Percentiles rank a stretch among this genome's conserved stretches.
Conservation (phyloP, 2,329 filamentous ascomycete genomes). For the Trichoderma atroviride region DNA sequence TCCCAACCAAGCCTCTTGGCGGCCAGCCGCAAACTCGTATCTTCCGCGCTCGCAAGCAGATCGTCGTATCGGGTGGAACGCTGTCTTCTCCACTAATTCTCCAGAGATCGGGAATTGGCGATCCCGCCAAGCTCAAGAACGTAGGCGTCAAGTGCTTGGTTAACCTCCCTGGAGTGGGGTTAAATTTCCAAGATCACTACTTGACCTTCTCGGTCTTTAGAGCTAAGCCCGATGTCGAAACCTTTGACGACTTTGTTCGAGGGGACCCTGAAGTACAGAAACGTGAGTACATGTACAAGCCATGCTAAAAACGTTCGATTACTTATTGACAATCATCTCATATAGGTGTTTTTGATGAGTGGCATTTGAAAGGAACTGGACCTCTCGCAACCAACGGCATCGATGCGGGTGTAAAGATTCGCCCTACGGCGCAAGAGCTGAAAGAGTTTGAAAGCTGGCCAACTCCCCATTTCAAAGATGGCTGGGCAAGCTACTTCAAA, state of each 20-base stretch:
- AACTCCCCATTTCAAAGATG: conserved; percentile 48
- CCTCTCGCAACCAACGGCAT: conserved; percentile 45
- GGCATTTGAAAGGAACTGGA: conserved; percentile 12
- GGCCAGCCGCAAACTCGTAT: conserved; percentile 32
- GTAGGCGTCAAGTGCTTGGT: conserved; percentile 52
- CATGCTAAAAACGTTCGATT: too few species aligned
- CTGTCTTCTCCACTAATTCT: conserved; percentile 55
- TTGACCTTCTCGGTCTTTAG: conserved; percentile 47
- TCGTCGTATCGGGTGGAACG: conserved; percentile 52
- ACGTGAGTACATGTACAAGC: conserved; percentile 32
- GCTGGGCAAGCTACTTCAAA: conserved; percentile 55
- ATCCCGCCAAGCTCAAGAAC: conserved; percentile 45
- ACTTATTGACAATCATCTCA: conserved; percentile 53
- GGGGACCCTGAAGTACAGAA: conserved; percentile 14
- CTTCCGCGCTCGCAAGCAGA: conserved; percentile 57
- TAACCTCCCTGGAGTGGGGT: conserved; percentile 53
- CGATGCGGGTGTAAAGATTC: conserved; percentile 55
- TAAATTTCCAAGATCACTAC: conserved; percentile 47
- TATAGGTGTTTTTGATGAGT: conserved; percentile 16
- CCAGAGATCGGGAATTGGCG: conserved; percentile 61
- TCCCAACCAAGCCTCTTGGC: conserved; percentile 49
- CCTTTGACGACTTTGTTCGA: conserved; percentile 13
- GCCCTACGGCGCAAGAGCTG: conserved; percentile 53
- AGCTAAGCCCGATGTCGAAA: conserved; percentile 18
- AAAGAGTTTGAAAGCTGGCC: conserved; percentile 45